Evolutionary conservation across 805 yeast genomes (phyloP), one percentile per base, ranked within the genome.

Genomic region (Priceomyces fermenticarens): DNA sequence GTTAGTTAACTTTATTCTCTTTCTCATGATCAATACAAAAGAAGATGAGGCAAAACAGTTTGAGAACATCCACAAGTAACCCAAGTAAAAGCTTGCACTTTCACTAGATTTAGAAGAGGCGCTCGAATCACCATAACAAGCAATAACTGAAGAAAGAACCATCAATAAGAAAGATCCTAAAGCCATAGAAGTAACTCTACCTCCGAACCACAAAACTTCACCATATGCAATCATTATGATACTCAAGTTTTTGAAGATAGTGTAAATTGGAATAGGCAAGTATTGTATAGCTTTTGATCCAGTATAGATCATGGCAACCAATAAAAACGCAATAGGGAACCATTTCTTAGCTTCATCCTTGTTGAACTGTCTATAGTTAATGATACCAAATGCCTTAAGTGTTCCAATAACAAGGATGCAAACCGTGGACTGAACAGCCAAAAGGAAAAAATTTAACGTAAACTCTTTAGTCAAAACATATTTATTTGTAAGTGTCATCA

Each of bases 401-500:
- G 79, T 67, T 42, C 81, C 74, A 53, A 93, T 82, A 30, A 87
- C 82, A 35, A 70, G 60, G 46, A 85, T 75, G 73, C 98, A 91
- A 44, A 91, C 96, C 41, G 80, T 64, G 26, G 91, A 79, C 73
- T 93, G 99, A 32, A 89, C 82, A 32, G 95, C 95, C 62, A 93
- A 73, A 58, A 91, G 75, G 55, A 93, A 82, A 60, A 89, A 89
- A 74, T 89, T 89, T 78, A 93, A 78, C 62, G 83, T 76, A 62
- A 85, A 80, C 23, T 75, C 69, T 23, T 85, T 88, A 16, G 86
- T 78, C 44, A 93, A 85, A 44, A 93, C 98, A 60, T 83, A 91
- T 70, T 93, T 93, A 77, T 93, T 93, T 45, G 98, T 90, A 47
- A 90, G 89, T 25, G 99, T 93, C 99, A 93, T 93, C 62, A 93